These are phyloP conservation scores for Coffea canephora DNA, from an alignment of 257 asterid species.

Conservation along the genomic window DNA sequence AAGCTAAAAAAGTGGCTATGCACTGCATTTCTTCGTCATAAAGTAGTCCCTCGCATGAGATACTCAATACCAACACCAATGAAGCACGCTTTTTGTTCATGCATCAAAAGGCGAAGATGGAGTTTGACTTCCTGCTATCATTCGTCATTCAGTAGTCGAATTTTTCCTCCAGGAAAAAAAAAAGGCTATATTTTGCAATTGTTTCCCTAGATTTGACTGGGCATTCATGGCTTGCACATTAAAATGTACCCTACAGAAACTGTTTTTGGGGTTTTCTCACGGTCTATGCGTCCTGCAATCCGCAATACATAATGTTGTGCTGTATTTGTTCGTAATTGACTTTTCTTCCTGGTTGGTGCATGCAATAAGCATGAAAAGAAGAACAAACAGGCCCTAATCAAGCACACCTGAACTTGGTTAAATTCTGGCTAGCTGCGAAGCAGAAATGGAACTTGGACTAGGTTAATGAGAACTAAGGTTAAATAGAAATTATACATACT, in stretches of 20 bases:
- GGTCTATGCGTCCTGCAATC: too few relatives aligned
- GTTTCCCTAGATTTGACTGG: not conserved
- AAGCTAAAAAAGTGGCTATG: not conserved
- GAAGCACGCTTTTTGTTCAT: not conserved
- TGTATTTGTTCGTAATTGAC: not conserved
- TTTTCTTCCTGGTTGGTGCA: not conserved
- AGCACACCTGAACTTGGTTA: too few relatives aligned
- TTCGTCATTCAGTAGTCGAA: not conserved
- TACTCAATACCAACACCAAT: not conserved
- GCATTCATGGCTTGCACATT: not conserved
- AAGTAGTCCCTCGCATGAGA: not conserved
- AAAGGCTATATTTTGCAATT: not conserved
- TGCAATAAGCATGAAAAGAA: conserved; percentile 1
- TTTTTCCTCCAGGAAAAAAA: too few relatives aligned
- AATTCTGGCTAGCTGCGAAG: not conserved
- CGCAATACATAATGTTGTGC: too few relatives aligned
- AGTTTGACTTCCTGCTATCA: not conserved
- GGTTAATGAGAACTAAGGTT: not conserved
- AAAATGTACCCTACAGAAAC: too few relatives aligned
- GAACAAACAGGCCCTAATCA: not conserved
- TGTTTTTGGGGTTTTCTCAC: too few relatives aligned
- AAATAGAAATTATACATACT: not conserved
- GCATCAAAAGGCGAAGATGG: not conserved
- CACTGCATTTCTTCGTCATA: not conserved
- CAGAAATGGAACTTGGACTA: not conserved